Evolutionary conservation across 2,329 filamentous ascomycete species (phyloP).

Genomic region (Remersonia thermophila): DNA sequence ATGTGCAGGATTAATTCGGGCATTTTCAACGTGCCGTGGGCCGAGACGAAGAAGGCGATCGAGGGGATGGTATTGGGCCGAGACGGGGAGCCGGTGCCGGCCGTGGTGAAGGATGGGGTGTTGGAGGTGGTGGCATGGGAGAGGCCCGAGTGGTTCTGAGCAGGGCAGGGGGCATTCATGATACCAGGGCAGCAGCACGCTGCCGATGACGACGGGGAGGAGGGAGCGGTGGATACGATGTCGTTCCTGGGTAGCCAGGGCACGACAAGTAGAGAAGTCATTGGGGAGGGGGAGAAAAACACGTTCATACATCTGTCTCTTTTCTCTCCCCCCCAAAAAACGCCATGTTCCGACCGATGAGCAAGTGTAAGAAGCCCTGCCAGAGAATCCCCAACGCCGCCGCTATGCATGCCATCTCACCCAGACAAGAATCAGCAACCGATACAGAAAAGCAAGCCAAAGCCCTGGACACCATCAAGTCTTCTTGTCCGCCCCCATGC

Average conservation of each 20-base stretch:
- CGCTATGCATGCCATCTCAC: slow-evolving; percentile 3
- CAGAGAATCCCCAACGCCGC: slow-evolving; percentile 3
- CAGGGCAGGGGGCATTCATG: neutral
- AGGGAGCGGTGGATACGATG: too few species aligned
- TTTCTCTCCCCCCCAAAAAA: too few species aligned
- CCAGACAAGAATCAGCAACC: neutral
- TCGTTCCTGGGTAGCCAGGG: too few species aligned
- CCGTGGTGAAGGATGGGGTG: slow-evolving; percentile 3
- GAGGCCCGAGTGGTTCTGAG: neutral
- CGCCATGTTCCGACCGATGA: too few species aligned
- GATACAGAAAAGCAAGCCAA: neutral
- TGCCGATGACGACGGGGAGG: too few species aligned
- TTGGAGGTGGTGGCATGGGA: slow-evolving; percentile 10
- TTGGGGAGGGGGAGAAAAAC: too few species aligned
- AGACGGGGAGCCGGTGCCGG: slow-evolving; percentile 8
- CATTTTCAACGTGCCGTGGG: slow-evolving; percentile 15
- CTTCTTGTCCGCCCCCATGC: slow-evolving; percentile 14
- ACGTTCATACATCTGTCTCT: too few species aligned
- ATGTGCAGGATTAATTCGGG: slow-evolving; percentile 16
- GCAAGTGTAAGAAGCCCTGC: too few species aligned
- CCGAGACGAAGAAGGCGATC: slow-evolving; percentile 6
- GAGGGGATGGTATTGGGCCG: slow-evolving; percentile 9
- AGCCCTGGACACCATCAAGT: neutral
- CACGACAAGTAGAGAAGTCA: too few species aligned
- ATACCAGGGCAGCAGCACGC: neutral